Conservation (phyloP, 129 eudicot genomes). For the Logfia minima region DNA sequence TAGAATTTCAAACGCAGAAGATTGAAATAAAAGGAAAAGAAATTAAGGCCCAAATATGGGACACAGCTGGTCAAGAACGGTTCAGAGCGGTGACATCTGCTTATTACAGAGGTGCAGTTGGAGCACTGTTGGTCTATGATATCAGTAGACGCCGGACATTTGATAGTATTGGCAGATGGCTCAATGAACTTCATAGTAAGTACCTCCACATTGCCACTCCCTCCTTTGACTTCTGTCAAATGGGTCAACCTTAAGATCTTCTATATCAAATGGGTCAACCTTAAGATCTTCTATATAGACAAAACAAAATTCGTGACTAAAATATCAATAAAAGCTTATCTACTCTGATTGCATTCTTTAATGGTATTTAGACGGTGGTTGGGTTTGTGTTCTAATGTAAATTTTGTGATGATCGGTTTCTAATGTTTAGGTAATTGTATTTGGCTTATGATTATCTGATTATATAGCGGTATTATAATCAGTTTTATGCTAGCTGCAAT, state of each 20-base stretch:
- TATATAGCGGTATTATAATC: not conserved
- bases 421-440: not conserved
- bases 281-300: not conserved
- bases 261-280: not conserved
- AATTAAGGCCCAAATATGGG: slow-evolving; percentile 95
- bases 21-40: slow-evolving; percentile 82
- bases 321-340: not conserved
- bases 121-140: slow-evolving; percentile 92
- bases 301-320: not conserved
- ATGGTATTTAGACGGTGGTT: not conserved
- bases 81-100: slow-evolving; percentile 96
- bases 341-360: not conserved
- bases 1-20: slow-evolving; percentile 91
- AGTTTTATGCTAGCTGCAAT: too few species aligned
- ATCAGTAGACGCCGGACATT: slow-evolving; percentile 80
- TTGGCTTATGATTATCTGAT: not conserved
- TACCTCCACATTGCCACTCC: not conserved
- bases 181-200: slow-evolving; percentile 95
- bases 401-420: not conserved
- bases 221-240: not conserved
- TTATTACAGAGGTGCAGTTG: slow-evolving; percentile 92
- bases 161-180: slow-evolving; percentile 90
- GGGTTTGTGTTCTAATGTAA: not conserved
- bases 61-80: slow-evolving; percentile 96
- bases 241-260: not conserved